Conservation (phyloP, 768 basidiomycete genomes). For the Austroboletus eburneus region DNA sequence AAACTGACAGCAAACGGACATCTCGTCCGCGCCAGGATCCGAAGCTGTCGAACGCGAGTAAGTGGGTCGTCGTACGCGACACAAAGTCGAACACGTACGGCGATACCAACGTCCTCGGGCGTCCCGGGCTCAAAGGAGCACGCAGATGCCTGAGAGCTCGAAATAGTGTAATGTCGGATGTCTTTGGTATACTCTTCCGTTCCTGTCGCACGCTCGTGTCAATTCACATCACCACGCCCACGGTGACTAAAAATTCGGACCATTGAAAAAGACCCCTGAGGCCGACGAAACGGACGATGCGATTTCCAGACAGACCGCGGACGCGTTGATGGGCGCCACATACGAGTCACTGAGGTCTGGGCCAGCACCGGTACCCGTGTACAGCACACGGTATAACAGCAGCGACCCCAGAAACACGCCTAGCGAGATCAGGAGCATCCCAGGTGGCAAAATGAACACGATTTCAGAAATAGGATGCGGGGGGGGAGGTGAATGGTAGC, state of each 20-base stretch:
- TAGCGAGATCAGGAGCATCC: constrained; percentile 5
- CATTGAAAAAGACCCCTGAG: constrained; percentile 23
- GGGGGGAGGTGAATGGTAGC: too few species aligned
- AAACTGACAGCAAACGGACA: constrained; percentile 53
- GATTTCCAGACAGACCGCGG: constrained; percentile 18
- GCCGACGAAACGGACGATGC: constrained; percentile 17
- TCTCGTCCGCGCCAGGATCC: constrained; percentile 38
- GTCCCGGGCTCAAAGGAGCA: constrained; percentile 60
- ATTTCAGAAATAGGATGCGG: background rate
- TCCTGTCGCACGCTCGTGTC: constrained; percentile 12
- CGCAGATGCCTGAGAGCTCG: constrained; percentile 41
- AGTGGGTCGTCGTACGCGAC: background rate
- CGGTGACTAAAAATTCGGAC: constrained; percentile 8
- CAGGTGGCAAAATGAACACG: background rate
- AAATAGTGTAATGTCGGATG: constrained; percentile 45
- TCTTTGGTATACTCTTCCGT: constrained; percentile 35
- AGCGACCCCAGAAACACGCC: constrained; percentile 7
- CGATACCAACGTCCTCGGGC: constrained; percentile 46
- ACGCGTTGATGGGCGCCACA: background rate
- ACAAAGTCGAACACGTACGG: constrained; percentile 32
- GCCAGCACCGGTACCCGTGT: background rate
- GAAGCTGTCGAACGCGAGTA: constrained; percentile 34
- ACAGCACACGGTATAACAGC: constrained; percentile 1
- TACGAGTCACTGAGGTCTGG: background rate
- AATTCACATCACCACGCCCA: too few species aligned